These are phyloP conservation scores for Lipomyces oligophaga DNA, from an alignment of 805 yeast species.

Conservation along the genomic window DNA sequence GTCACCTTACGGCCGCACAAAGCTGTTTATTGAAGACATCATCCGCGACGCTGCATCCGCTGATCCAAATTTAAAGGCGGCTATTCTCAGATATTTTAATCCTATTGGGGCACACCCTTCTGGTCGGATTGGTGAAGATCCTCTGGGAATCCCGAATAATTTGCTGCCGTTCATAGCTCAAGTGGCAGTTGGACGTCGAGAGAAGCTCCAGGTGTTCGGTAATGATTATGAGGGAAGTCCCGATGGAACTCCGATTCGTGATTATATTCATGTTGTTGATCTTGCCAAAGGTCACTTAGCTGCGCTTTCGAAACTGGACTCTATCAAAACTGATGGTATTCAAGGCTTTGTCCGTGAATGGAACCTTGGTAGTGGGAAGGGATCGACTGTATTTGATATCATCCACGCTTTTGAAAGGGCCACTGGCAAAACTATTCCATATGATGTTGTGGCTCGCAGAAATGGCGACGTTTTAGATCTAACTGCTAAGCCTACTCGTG, in stretches of 20 bases:
- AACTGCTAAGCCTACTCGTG: slow-evolving; percentile 67
- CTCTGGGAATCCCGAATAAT: slow-evolving; percentile 72
- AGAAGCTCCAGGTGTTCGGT: slow-evolving; percentile 65
- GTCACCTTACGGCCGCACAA: slow-evolving; percentile 75
- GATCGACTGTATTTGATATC: slow-evolving; percentile 74
- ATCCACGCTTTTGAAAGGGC: slow-evolving; percentile 61
- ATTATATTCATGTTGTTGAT: slow-evolving; percentile 77
- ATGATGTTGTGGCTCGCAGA: slow-evolving; percentile 61
- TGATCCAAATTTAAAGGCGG: slow-evolving; percentile 39
- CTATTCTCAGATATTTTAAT: slow-evolving; percentile 72
- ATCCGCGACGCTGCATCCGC: slow-evolving; percentile 52
- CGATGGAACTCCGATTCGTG: slow-evolving; percentile 80
- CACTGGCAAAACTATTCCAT: slow-evolving; percentile 61
- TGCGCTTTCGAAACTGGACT: slow-evolving; percentile 55
- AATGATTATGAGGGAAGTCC: slow-evolving; percentile 58
- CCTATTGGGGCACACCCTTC: slow-evolving; percentile 86
- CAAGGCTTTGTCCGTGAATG: slow-evolving; percentile 65
- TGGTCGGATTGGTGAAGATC: slow-evolving; percentile 77
- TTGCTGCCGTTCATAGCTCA: slow-evolving; percentile 72
- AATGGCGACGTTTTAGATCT: slow-evolving; percentile 73
- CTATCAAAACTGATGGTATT: slow-evolving; percentile 26
- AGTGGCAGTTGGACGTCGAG: slow-evolving; percentile 69
- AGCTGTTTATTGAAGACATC: slow-evolving; percentile 60
- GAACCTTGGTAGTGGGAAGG: slow-evolving; percentile 80
- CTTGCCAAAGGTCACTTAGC: slow-evolving; percentile 74